Evolutionary conservation across 2,329 filamentous ascomycete species (phyloP).

Genomic region (Pseudogymnoascus sp.): DNA sequence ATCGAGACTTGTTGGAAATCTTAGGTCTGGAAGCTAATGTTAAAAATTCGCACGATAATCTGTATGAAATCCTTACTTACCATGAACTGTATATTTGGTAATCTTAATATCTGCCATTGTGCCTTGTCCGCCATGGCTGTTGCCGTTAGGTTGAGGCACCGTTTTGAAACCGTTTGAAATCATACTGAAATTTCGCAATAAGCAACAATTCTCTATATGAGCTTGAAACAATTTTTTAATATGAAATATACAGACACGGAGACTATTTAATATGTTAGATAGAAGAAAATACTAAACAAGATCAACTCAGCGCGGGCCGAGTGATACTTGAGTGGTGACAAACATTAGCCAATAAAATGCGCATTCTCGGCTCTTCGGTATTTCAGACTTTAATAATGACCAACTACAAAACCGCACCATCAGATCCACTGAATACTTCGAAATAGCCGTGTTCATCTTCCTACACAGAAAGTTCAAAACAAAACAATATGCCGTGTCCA

Average conservation of each 20-base stretch:
- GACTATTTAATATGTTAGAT: background rate
- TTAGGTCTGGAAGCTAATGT: slow-evolving; percentile 13
- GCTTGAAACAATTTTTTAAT: background rate
- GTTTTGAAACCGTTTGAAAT: background rate
- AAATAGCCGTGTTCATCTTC: too few relatives aligned
- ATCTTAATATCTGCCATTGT: background rate
- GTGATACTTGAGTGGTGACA: background rate
- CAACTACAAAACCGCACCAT: slow-evolving; percentile 19
- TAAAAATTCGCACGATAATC: background rate
- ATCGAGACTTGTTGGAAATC: slow-evolving; percentile 20
- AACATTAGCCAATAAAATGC: background rate
- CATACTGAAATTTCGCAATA: background rate
- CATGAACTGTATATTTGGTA: background rate
- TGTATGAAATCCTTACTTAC: background rate
- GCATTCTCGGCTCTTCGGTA: background rate
- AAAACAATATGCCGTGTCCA: too few relatives aligned
- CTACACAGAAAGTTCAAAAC: too few relatives aligned
- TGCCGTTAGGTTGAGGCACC: background rate
- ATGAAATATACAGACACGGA: background rate
- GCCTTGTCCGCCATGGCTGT: background rate
- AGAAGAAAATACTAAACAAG: background rate
- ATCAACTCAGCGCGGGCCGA: background rate
- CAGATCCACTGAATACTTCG: too few relatives aligned
- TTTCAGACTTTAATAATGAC: background rate
- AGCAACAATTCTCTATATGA: background rate